Base-by-base conservation (phyloP, 768 basidiomycete species). In the Mrakia frigida region DNA sequence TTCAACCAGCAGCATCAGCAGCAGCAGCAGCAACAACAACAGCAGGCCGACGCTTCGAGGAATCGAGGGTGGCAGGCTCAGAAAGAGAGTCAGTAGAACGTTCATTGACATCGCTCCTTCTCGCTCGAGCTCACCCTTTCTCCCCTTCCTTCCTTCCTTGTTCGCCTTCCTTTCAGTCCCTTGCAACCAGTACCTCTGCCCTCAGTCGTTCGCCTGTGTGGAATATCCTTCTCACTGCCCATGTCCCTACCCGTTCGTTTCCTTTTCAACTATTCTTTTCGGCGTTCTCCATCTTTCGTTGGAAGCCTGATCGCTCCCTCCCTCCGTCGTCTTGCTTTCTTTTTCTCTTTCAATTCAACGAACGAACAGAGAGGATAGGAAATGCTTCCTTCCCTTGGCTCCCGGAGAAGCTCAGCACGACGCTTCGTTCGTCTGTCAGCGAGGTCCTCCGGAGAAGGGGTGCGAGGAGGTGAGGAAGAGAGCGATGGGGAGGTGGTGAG, bases 211-310 rank as follows among this genome's bases (percentile, higher is more conserved):
- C 41, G 46, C 60, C 1, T 74, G 73, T 50, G 73, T 74, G 0
- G 28, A 50, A 18, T 63, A 16, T 14, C 73, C 73, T 31, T 18
- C 35, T 31, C 60, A 74, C 21, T 74, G 73, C 63, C 73, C 73
- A 16, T 74, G 73, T 35, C 73, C 73, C 11, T 74, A 74, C 46
- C 73, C 60, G 73, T 74, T 23, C 43, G 73, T 73, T 7, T 43
- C 1, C 63, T 5, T 25, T n/a, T n/a, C n/a, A n/a, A n/a, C 73
- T 2, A 28, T 28, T n/a, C n/a, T 23, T 4, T 2, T 23, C 33
- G 13, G 23, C 16, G 18, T 31, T 31, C 16, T n/a, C 53, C n/a
- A 56, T 1, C 70, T 46, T 31, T 68, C 39, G 11, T 5, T 13
- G 7, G 9, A 39, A 33, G 41, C 70, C n/a, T 50, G 7, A 53